Conservation (phyloP, 106 monocot species). For the Ottelia alismoides region DNA sequence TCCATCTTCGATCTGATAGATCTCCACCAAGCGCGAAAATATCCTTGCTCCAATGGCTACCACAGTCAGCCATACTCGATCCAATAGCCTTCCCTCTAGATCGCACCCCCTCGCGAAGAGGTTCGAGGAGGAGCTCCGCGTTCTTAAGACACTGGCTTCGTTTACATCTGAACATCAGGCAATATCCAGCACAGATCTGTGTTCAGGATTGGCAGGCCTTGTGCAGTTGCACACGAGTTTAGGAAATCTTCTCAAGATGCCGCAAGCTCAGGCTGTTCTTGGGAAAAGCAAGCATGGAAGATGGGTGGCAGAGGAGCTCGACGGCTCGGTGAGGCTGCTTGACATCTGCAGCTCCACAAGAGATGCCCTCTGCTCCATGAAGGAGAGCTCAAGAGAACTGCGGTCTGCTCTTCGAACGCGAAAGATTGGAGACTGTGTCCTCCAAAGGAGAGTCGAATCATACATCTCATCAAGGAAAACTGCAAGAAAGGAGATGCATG, state of each 20-base stretch:
- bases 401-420: neutral
- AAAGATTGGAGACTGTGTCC: no score
- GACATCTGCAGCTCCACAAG: neutral
- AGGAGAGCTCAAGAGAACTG: neutral
- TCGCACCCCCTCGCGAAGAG: neutral
- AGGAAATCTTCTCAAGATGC: neutral
- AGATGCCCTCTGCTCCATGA: neutral
- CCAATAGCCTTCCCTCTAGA: constrained; percentile 1
- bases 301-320: neutral
- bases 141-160: neutral
- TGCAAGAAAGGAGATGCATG: neutral
- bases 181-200: neutral
- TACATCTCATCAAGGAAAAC: neutral
- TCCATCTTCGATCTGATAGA: no score
- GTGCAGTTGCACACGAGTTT: neutral
- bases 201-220: neutral
- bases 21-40: no score
- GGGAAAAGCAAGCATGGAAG: neutral
- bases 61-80: neutral
- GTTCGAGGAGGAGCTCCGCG: neutral
- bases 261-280: neutral
- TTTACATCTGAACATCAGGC: neutral
- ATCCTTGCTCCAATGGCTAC: no score
- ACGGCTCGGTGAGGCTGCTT: neutral
- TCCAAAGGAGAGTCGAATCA: neutral